Conservation (phyloP, 2,329 filamentous ascomycete genomes). For the Fusarium tricinctum region DNA sequence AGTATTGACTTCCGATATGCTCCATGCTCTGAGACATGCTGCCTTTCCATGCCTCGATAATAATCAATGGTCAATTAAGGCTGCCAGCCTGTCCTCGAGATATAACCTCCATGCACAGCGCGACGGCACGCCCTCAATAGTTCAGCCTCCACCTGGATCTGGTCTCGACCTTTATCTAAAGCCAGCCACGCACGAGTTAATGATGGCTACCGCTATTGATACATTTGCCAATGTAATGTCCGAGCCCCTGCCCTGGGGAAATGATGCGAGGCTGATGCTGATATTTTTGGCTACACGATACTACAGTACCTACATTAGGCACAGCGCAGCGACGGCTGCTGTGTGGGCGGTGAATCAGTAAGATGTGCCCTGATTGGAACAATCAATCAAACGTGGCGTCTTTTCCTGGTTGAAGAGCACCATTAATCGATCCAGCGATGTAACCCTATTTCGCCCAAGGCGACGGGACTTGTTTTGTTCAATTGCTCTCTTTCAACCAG, state of each 20-base stretch:
- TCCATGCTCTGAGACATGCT: slow-evolving; percentile 33
- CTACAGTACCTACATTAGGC: not conserved
- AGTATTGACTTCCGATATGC: slow-evolving; percentile 17
- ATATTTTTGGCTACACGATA: slow-evolving; percentile 32
- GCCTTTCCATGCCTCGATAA: slow-evolving; percentile 3
- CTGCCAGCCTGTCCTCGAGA: slow-evolving; percentile 1
- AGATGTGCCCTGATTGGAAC: slow-evolving; percentile 32
- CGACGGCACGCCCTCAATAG: slow-evolving; percentile 29
- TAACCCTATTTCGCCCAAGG: slow-evolving; percentile 30
- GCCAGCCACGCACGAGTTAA: slow-evolving; percentile 16
- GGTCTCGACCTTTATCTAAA: slow-evolving; percentile 24
- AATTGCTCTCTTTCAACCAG: slow-evolving; percentile 5
- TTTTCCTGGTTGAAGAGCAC: slow-evolving; percentile 13
- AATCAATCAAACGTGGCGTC: slow-evolving; percentile 30
- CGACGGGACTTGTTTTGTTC: slow-evolving; percentile 33
- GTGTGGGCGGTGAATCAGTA: slow-evolving; percentile 25
- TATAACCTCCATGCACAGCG: slow-evolving; percentile 17
- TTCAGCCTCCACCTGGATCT: slow-evolving; percentile 20
- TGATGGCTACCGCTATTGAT: slow-evolving; percentile 13
- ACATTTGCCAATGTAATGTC: slow-evolving; percentile 29
- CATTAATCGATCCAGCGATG: slow-evolving; percentile 36
- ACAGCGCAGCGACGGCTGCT: slow-evolving; percentile 14
- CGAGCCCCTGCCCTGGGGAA: slow-evolving; percentile 35
- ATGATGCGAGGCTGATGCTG: slow-evolving; percentile 44
- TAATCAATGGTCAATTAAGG: slow-evolving; percentile 12